A percentile compares a stretch with the other conserved stretches of the same genome.
Conservation (phyloP, 345 rosid species). For the Hypericum perforatum region DNA sequence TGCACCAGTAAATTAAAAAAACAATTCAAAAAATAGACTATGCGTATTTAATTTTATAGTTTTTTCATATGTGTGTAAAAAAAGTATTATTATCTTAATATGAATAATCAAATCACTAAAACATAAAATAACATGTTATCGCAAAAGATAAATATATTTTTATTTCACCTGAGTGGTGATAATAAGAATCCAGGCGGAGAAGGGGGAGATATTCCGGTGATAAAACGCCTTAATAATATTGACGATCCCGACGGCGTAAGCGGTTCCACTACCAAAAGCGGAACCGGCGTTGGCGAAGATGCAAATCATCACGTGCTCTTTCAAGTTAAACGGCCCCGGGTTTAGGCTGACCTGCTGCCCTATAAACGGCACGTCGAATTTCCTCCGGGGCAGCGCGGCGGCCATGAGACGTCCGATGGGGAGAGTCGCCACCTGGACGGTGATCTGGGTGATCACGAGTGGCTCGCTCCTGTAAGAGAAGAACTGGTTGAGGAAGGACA, state of each 20-base stretch:
- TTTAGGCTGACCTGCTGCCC: constrained; percentile 39
- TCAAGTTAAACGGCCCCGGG: constrained; percentile 43
- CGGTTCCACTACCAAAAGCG: constrained; percentile 12
- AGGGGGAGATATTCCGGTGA: constrained; percentile 17
- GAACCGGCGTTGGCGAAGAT: neutral
- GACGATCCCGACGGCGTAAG: constrained; percentile 33
- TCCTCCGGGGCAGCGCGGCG: constrained; percentile 25
- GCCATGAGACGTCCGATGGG: constrained; percentile 49
- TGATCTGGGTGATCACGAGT: constrained; percentile 37
- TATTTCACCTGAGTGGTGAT: constrained; percentile 38
- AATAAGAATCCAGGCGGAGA: constrained; percentile 28
- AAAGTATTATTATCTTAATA: too few relatives aligned
- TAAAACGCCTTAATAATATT: constrained; percentile 29
- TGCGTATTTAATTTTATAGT: too few relatives aligned
- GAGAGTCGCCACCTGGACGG: constrained; percentile 48
- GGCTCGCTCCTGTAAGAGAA: constrained; percentile 58
- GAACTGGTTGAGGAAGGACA: constrained; percentile 61
- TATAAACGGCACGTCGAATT: constrained; percentile 26
- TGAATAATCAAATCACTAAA: too few relatives aligned
- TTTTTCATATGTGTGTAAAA: too few relatives aligned
- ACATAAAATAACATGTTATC: too few relatives aligned
- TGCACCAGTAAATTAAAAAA: neutral
- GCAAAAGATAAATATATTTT: too few relatives aligned
- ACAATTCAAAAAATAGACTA: too few relatives aligned
- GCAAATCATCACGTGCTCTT: constrained; percentile 41